Evolutionary conservation across 305 asterid genomes (phyloP), one percentile per base, ranked within the genome.

Genomic region (Plantago coronopus): DNA sequence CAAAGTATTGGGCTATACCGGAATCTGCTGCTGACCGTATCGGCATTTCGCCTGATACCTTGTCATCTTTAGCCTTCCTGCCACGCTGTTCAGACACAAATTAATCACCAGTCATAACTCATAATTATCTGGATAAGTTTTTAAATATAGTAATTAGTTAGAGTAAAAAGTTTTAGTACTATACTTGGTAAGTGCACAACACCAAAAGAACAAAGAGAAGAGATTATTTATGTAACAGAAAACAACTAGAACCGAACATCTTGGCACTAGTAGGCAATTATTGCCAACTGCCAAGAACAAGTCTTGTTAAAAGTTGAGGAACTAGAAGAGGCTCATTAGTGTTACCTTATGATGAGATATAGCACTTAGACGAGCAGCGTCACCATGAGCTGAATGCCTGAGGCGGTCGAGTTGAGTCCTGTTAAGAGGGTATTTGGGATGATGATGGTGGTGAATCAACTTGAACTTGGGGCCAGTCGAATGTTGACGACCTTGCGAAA

Each of bases 1-100:
- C 87, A 43, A 83, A 64, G 48, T 83, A 83, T 78, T 78, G 80
- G 34, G 72, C 91, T 3, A 54, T 68, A 5, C 91, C 91, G 48
- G 27, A 65, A 48, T 83, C 91, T 0, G 87, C 83, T 2, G 68
- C 91, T 0, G 91, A 70, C 47, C 68, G 22, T 13, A 83, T 66
- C 23, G 68, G 59, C 67, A 77, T 29, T 60, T 74, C 69, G 3
- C 75, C 81, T 29, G 82, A 31, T 1, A 48, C 71, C 23, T 66
- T 50, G 46, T 12, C 12, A 7, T 17, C 48, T 11, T 17, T 18
- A 17, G 27, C 7, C 4, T 16, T 46, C 13, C 59, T 9, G 5
- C 54, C 23, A 50, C 20, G 22, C 48, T 40, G 46, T 58, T 59
- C 17, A 51, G 11, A 1, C 17, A 53, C 31, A 22, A n/a, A 27